phyloP scores from a whole-genome alignment of 2,329 filamentous ascomycete species.

The Esteya vermicola region DNA sequence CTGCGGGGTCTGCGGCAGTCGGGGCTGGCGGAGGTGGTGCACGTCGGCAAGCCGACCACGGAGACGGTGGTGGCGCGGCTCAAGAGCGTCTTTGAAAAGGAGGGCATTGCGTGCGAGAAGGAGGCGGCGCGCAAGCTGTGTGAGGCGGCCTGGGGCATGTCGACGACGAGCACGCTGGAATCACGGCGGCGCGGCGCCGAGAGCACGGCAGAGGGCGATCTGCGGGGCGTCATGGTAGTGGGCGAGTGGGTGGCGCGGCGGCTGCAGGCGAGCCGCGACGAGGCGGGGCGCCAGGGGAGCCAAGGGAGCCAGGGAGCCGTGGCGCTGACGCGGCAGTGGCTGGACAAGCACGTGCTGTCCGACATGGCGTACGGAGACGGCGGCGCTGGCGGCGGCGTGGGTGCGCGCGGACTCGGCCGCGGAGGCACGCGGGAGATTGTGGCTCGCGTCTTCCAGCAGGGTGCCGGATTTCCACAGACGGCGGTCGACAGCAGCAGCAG shows the following conservation, averaged over 20 bases:
- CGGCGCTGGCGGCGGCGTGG: slow-evolving; percentile 42
- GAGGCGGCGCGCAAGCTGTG: slow-evolving; percentile 79
- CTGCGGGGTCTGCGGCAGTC: slow-evolving; percentile 78
- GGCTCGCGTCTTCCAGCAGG: slow-evolving; percentile 63
- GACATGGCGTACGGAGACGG: slow-evolving; percentile 58
- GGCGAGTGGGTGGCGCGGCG: slow-evolving; percentile 75
- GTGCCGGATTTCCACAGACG: slow-evolving; percentile 59
- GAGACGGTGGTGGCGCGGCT: slow-evolving; percentile 74
- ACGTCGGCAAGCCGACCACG: slow-evolving; percentile 76
- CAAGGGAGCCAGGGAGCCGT: slow-evolving; percentile 14
- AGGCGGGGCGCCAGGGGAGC: slow-evolving; percentile 13
- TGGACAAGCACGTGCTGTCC: slow-evolving; percentile 56
- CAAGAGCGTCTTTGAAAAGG: slow-evolving; percentile 73
- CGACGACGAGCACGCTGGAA: slow-evolving; percentile 52
- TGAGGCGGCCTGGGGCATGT: slow-evolving; percentile 71
- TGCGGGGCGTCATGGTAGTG: slow-evolving; percentile 73
- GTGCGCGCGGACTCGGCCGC: slow-evolving; percentile 55
- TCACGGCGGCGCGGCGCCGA: slow-evolving; percentile 48
- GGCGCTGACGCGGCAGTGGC: slow-evolving; percentile 58
- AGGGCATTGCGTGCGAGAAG: slow-evolving; percentile 75
- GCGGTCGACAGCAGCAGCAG: slow-evolving; percentile 22
- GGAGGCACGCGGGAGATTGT: slow-evolving; percentile 64
- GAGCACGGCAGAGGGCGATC: slow-evolving; percentile 54
- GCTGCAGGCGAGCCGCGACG: slow-evolving; percentile 38
- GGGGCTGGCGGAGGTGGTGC: slow-evolving; percentile 73